Base-by-base conservation (phyloP, 2,329 filamentous ascomycete species). In the Microdochium trichocladiopsis region DNA sequence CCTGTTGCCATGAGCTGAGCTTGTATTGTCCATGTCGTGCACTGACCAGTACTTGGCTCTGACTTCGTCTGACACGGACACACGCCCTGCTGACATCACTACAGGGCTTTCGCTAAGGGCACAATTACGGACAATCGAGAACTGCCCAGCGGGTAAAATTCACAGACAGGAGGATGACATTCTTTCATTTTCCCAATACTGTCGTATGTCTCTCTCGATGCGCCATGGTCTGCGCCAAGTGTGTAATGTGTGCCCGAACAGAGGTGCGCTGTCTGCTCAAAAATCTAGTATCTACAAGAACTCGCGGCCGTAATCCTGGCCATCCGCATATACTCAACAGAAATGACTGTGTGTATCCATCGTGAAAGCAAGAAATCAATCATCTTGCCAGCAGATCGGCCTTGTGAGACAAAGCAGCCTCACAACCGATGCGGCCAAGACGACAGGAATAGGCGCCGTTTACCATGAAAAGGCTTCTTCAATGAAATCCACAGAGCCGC, bases 391-490 rank as follows among this genome's bases (percentile, higher is more conserved):
- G 14, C 14, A 37, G 11, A 45, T 22, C 16, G 41, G 6, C 18
- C 21, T 9, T 18, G 4, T 45, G 41, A 22, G n/a, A n/a, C n/a
- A n/a, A n/a, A n/a, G n/a, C 6, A 6, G 41, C n/a, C 18, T 18
- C 41, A 18, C 2, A 10, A 11, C 41, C 16, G 18, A 18, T 5
- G 10, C 18, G 41, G 18, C 12, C 33, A 16, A 11, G 41, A 16
- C 18, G 18, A 18, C 41, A 25, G 16, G 23, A 10, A n/a, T 22
- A 23, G 23, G n/a, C 41, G 45, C 16, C 33, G 23, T 56, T 61
- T 72, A 81, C 78, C 77, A 81, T 2, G 76, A 77, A 70, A 92
- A 93, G 4, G 86, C 85, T 68, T 92, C 87, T 70, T 93, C 88
- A 55, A 88, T 78, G 66, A 92, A 90, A 63, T 92, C 88, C 51